Percentiles rank a stretch among this genome's conserved stretches.
Evolutionary conservation across 768 basidiomycete genomes (phyloP).

Genomic region (Leccinum incarnatum): DNA sequence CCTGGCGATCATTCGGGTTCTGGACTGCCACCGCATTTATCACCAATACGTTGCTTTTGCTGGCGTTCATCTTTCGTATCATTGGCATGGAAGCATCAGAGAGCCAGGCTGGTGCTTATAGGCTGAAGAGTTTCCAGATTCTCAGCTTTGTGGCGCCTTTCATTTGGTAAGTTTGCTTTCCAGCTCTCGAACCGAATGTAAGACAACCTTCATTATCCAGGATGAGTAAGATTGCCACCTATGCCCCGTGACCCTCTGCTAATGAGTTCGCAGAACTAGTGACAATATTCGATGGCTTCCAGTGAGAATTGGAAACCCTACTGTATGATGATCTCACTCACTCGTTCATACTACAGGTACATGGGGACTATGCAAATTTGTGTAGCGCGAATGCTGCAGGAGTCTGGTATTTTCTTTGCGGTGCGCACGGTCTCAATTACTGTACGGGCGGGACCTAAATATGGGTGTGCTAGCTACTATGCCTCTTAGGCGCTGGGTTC

Average conservation of each 20-base stretch:
- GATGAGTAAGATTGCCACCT: constrained; percentile 64
- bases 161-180: constrained; percentile 61
- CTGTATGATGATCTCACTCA: background rate
- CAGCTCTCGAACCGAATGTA: background rate
- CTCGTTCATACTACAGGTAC: constrained; percentile 45
- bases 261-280: constrained; percentile 53
- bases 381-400: constrained; percentile 87
- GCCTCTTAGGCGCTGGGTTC: constrained; percentile 82
- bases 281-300: constrained; percentile 78
- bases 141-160: constrained; percentile 86
- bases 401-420: constrained; percentile 90
- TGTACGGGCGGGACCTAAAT: background rate
- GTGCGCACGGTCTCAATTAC: constrained; percentile 39
- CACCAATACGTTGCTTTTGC: constrained; percentile 69
- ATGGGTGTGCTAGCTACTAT: constrained; percentile 54
- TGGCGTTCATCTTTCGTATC: constrained; percentile 75
- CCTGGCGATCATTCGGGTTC: constrained; percentile 79
- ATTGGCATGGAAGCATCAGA: constrained; percentile 43
- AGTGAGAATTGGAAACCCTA: constrained; percentile 40
- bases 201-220: constrained; percentile 35
- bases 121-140: constrained; percentile 79
- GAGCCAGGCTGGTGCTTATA: constrained; percentile 37
- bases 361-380: constrained; percentile 95
- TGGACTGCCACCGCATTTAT: constrained; percentile 70
- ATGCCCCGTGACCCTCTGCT: background rate